phyloP scores from a whole-genome alignment of 2,329 filamentous ascomycete genomes.

The Delphinella strobiligena region DNA sequence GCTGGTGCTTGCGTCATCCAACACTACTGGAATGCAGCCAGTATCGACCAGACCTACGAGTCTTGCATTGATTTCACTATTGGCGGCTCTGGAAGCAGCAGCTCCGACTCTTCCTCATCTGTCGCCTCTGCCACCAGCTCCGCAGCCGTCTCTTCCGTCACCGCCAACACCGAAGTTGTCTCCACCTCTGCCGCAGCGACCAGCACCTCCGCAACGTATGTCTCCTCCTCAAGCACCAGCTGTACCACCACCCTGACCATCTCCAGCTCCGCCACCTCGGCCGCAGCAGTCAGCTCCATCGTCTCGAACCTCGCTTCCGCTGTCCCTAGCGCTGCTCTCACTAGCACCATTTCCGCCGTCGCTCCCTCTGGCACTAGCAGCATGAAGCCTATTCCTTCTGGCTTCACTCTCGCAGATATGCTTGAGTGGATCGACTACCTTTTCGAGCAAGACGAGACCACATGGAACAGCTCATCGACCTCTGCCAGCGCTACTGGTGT shows the following conservation, averaged over 20 bases:
- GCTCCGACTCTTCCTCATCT: constrained; percentile 8
- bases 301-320: constrained; percentile 13
- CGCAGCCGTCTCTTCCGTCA: constrained; percentile 1
- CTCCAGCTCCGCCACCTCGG: constrained; percentile 4
- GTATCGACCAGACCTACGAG: constrained; percentile 50
- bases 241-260: constrained; percentile 9
- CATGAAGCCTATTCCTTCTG: constrained; percentile 9
- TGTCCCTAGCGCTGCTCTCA: constrained; percentile 10
- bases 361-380: constrained; percentile 8
- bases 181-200: constrained; percentile 1
- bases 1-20: constrained; percentile 45
- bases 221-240: constrained; percentile 7
- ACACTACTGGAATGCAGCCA: constrained; percentile 49
- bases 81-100: constrained; percentile 14
- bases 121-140: constrained; percentile 3
- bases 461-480: too few relatives aligned
- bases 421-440: constrained; percentile 15
- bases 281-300: constrained; percentile 7
- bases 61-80: constrained; percentile 49
- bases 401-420: constrained; percentile 12
- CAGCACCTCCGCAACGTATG: constrained; percentile 1
- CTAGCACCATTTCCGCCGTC: constrained; percentile 10
- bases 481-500: neutral
- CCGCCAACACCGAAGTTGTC: constrained; percentile 3
- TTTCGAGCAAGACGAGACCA: neutral